Evolutionary conservation across 352 stramenopile species (phyloP).

Genomic region (Phytophthora vignae): DNA sequence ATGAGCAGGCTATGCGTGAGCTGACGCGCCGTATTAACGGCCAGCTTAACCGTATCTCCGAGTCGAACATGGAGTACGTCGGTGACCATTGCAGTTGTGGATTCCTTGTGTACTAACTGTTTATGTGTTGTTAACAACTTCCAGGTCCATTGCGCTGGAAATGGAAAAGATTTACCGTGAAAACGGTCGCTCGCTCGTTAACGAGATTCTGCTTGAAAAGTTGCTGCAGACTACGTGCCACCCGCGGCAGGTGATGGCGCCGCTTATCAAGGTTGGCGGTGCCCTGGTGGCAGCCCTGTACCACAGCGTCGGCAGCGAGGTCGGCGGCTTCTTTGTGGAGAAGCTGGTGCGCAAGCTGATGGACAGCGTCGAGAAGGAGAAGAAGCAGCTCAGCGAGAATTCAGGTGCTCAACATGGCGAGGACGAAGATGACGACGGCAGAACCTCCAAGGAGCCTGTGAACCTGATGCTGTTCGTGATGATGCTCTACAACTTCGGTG

Average conservation of each 20-base stretch:
- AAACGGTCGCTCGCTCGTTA: slow-evolving; percentile 75
- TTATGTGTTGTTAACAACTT: slow-evolving; percentile 5
- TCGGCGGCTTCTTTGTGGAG: slow-evolving; percentile 86
- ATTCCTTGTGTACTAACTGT: slow-evolving; percentile 2
- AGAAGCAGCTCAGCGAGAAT: slow-evolving; percentile 30
- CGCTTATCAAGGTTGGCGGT: slow-evolving; percentile 78
- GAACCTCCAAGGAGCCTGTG: slow-evolving; percentile 66
- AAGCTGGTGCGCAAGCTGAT: slow-evolving; percentile 73
- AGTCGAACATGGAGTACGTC: slow-evolving; percentile 91
- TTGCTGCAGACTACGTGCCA: slow-evolving; percentile 71
- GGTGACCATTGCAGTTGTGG: not conserved
- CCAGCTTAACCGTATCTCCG: slow-evolving; percentile 92
- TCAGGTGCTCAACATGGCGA: slow-evolving; percentile 7
- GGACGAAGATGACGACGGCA: slow-evolving; percentile 38
- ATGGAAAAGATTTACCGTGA: slow-evolving; percentile 86
- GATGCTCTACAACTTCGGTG: slow-evolving; percentile 92
- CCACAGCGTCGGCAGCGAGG: slow-evolving; percentile 79
- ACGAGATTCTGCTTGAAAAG: slow-evolving; percentile 76
- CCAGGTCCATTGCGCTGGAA: slow-evolving; percentile 73
- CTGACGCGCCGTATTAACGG: slow-evolving; percentile 85
- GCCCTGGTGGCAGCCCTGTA: slow-evolving; percentile 78
- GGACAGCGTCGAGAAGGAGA: slow-evolving; percentile 51
- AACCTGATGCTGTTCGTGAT: slow-evolving; percentile 90
- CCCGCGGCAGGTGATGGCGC: slow-evolving; percentile 75
- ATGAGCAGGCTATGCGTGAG: slow-evolving; percentile 76